These are phyloP conservation scores for Globisporangium barbulae DNA, from an alignment of 352 stramenopile genomes.

Conservation along the genomic window DNA sequence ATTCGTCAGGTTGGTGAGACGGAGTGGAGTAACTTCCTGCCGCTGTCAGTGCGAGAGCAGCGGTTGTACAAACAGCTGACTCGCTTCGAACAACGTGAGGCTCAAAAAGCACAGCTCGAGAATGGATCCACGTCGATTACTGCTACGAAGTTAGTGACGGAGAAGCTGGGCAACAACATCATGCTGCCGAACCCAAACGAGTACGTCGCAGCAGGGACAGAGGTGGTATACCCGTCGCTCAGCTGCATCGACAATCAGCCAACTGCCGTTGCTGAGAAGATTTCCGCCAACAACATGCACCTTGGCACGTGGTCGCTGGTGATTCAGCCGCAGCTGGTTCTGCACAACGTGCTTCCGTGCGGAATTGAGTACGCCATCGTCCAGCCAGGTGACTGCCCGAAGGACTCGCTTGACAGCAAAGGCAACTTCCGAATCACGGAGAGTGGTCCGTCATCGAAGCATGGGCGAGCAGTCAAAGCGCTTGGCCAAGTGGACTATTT, in stretches of 20 bases:
- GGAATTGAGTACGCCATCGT: slow-evolving; percentile 84
- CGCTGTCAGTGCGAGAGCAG: slow-evolving; percentile 68
- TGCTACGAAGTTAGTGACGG: slow-evolving; percentile 49
- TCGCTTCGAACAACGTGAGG: slow-evolving; percentile 63
- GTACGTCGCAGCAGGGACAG: slow-evolving; percentile 46
- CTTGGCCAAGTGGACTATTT: slow-evolving; percentile 67
- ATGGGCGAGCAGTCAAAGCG: slow-evolving; percentile 39
- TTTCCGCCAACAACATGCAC: slow-evolving; percentile 52
- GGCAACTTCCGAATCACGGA: slow-evolving; percentile 45
- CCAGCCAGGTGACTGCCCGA: slow-evolving; percentile 66
- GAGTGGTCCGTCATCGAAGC: slow-evolving; percentile 35
- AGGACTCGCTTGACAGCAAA: slow-evolving; percentile 51
- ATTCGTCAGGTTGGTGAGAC: slow-evolving; percentile 84
- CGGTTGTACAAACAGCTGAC: slow-evolving; percentile 74
- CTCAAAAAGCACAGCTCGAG: slow-evolving; percentile 53
- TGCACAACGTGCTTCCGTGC: slow-evolving; percentile 83
- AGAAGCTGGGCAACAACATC: slow-evolving; percentile 69
- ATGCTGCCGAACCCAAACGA: slow-evolving; percentile 44
- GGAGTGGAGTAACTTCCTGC: slow-evolving; percentile 80
- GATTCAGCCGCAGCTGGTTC: slow-evolving; percentile 75
- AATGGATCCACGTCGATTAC: slow-evolving; percentile 35
- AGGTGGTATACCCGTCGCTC: slow-evolving; percentile 66
- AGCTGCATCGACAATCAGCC: slow-evolving; percentile 82
- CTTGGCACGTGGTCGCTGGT: slow-evolving; percentile 74
- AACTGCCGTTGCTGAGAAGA: slow-evolving; percentile 71